Conservation (phyloP, 1,139 yeast species). For the Pichia cactophila region DNA sequence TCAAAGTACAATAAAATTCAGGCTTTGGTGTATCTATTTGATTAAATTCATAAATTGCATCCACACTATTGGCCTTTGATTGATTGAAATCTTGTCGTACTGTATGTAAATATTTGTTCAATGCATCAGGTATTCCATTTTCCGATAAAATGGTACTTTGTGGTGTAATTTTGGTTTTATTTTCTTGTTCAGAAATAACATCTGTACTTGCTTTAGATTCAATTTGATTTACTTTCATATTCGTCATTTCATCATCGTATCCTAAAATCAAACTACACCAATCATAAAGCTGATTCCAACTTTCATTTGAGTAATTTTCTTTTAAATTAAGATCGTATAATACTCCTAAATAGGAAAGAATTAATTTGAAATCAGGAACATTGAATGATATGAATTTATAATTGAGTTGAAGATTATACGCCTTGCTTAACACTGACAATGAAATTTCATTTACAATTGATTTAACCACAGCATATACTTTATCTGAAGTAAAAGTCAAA, state of each 20-base stretch:
- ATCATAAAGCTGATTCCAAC: not conserved
- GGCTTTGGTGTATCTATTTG: conserved; percentile 4
- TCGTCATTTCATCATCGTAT: not conserved
- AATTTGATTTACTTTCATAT: not conserved
- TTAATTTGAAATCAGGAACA: not conserved
- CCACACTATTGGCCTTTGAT: not conserved
- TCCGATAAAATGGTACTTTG: not conserved
- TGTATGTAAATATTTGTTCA: conserved; percentile 5
- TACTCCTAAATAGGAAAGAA: conserved; percentile 8
- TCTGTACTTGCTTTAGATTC: not conserved
- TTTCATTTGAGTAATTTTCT: not conserved
- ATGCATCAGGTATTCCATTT: not conserved
- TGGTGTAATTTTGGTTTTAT: not conserved
- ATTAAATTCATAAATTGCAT: conserved; percentile 1
- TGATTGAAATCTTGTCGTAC: conserved; percentile 13
- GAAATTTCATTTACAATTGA: conserved; percentile 7
- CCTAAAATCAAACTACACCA: conserved; percentile 9
- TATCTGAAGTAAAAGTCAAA: not conserved
- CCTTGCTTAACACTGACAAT: conserved; percentile 2
- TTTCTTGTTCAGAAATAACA: not conserved
- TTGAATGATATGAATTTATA: conserved; percentile 4
- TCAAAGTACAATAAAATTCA: conserved; percentile 6
- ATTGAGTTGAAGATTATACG: conserved; percentile 10
- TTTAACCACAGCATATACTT: not conserved
- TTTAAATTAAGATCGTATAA: conserved; percentile 3